Conservation (phyloP, 2,329 filamentous ascomycete genomes). For the Fusarium tjaetaba region DNA sequence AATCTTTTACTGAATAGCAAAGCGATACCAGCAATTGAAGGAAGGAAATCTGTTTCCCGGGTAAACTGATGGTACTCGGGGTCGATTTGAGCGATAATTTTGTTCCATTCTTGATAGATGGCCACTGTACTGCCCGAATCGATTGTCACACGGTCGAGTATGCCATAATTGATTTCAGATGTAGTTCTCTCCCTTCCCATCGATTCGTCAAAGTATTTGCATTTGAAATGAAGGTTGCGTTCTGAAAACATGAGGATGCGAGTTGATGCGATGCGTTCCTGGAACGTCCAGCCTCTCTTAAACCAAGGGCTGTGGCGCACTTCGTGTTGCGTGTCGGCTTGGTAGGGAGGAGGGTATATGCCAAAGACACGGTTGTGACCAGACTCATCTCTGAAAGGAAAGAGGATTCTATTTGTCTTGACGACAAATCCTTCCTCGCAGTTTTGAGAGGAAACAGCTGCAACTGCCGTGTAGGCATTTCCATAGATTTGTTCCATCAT, state of each 20-base stretch:
- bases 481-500: no score
- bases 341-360: fast-evolving
- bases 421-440: no score
- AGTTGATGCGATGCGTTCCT: background rate
- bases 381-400: fast-evolving
- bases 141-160: background rate
- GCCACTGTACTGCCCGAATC: background rate
- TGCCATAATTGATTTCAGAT: fast-evolving
- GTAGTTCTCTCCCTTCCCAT: fast-evolving
- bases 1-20: background rate
- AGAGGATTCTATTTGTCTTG: fast-evolving
- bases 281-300: background rate
- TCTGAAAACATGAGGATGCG: background rate
- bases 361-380: fast-evolving
- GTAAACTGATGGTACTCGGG: fast-evolving
- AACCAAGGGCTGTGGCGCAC: fast-evolving
- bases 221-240: fast-evolving
- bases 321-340: fast-evolving
- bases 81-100: fast-evolving
- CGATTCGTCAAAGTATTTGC: background rate
- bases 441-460: fast-evolving
- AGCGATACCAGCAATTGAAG: background rate
- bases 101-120: fast-evolving
- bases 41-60: background rate
- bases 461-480: no score